Percentiles rank a stretch among this genome's conserved stretches.
Evolutionary conservation across 2,329 filamentous ascomycete genomes (phyloP).

Genomic region (Gaeumannomyces sp.): DNA sequence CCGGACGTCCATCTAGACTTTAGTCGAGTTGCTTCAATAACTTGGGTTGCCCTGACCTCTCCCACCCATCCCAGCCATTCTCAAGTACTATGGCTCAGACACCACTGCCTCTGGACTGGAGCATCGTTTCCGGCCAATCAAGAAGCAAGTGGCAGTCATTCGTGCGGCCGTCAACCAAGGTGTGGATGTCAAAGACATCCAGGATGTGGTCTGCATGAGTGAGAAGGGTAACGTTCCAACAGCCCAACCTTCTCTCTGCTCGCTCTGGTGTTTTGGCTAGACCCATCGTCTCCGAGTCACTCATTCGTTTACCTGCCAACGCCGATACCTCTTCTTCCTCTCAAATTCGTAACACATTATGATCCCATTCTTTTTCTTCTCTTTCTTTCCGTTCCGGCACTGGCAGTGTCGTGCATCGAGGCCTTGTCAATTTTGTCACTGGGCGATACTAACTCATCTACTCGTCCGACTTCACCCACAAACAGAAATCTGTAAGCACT

Average conservation of each 20-base stretch:
- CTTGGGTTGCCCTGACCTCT: slow-evolving; percentile 4
- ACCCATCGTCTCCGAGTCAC: background rate
- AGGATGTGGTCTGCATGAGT: slow-evolving; percentile 32
- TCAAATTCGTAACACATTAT: background rate
- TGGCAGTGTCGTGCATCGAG: background rate
- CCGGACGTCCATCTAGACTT: background rate
- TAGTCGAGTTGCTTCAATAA: slow-evolving; percentile 10
- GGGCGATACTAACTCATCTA: slow-evolving; percentile 2
- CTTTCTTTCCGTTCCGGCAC: background rate
- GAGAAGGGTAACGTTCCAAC: slow-evolving; percentile 31
- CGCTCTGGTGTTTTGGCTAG: background rate
- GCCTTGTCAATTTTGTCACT: background rate
- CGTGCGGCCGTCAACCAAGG: slow-evolving; percentile 27
- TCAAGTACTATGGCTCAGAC: slow-evolving; percentile 42
- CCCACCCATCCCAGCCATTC: slow-evolving; percentile 34
- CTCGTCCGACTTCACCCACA: background rate
- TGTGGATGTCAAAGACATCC: slow-evolving; percentile 38
- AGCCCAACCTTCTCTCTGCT: background rate
- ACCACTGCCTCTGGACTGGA: slow-evolving; percentile 40
- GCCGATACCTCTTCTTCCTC: background rate
- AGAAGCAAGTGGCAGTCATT: slow-evolving; percentile 34
- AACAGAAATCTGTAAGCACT: slow-evolving; percentile 53
- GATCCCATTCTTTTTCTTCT: background rate
- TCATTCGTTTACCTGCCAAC: background rate
- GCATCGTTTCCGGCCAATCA: slow-evolving; percentile 45